phyloP scores from a whole-genome alignment of 2,329 filamentous ascomycete species.

The Chalaropsis thielavioides region DNA sequence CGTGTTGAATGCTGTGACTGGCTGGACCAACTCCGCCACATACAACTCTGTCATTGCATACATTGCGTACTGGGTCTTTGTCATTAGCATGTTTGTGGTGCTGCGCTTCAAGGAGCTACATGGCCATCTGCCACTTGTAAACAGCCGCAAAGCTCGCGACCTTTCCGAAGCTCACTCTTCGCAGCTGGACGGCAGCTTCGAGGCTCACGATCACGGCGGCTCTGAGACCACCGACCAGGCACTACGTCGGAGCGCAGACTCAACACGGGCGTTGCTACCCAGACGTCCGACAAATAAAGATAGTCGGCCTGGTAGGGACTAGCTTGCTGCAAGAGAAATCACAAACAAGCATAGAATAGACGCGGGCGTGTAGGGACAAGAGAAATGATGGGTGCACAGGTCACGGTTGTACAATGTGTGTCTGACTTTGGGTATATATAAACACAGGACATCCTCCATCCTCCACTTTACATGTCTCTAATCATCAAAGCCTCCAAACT shows the following conservation, averaged over 20 bases:
- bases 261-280: slow-evolving; percentile 11
- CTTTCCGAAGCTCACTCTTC: background rate
- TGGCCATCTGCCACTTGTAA: slow-evolving; percentile 14
- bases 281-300: slow-evolving; percentile 8
- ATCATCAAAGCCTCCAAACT: slow-evolving; percentile 47
- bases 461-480: slow-evolving; percentile 19
- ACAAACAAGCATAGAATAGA: background rate
- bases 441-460: background rate
- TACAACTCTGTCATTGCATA: slow-evolving; percentile 79
- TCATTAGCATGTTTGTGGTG: slow-evolving; percentile 47
- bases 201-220: background rate
- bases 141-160: slow-evolving; percentile 1
- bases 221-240: slow-evolving; percentile 1
- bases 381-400: background rate
- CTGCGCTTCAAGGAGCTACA: slow-evolving; percentile 51
- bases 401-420: background rate
- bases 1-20: slow-evolving; percentile 72
- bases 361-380: background rate
- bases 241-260: slow-evolving; percentile 13
- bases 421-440: slow-evolving; percentile 7
- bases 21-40: slow-evolving; percentile 79
- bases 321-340: background rate
- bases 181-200: background rate
- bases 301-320: background rate
- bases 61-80: slow-evolving; percentile 70